Evolutionary conservation across 495 filamentous ascomycete genomes (phyloP).

Genomic region (Neurospora sp.): DNA sequence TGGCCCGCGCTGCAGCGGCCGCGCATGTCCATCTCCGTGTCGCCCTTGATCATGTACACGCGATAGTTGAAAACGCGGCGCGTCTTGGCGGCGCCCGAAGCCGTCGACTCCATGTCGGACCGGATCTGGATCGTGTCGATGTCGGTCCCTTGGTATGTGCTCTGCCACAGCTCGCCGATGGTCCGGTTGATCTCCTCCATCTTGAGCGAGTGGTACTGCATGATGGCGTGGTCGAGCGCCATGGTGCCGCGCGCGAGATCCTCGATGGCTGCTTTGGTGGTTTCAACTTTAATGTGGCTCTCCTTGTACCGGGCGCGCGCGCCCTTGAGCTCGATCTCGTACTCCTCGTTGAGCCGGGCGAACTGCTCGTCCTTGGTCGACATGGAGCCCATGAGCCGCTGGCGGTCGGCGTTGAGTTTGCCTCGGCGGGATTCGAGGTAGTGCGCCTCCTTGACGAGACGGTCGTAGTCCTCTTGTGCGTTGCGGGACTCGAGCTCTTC

Average conservation of each 20-base stretch:
- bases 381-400: slow-evolving; percentile 57
- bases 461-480: slow-evolving; percentile 69
- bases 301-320: slow-evolving; percentile 78
- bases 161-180: slow-evolving; percentile 89
- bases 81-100: slow-evolving; percentile 32
- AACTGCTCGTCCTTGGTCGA: slow-evolving; percentile 76
- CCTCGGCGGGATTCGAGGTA: slow-evolving; percentile 50
- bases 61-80: slow-evolving; percentile 94
- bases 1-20: slow-evolving; percentile 94
- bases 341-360: slow-evolving; percentile 57
- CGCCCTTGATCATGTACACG: slow-evolving; percentile 95
- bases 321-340: slow-evolving; percentile 76
- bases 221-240: slow-evolving; percentile 89
- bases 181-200: slow-evolving; percentile 99
- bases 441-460: slow-evolving; percentile 57
- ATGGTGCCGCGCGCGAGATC: slow-evolving; percentile 71
- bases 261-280: slow-evolving; percentile 83
- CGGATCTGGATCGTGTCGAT: slow-evolving; percentile 94
- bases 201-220: slow-evolving; percentile 89
- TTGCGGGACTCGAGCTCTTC: slow-evolving; percentile 67
- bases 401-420: slow-evolving; percentile 39
- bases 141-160: slow-evolving; percentile 93
- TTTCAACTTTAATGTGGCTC: slow-evolving; percentile 80
- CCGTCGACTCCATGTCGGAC: slow-evolving; percentile 66
- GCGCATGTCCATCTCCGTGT: slow-evolving; percentile 98